Percentiles rank a stretch among this genome's conserved stretches.
phyloP scores from a whole-genome alignment of 495 filamentous ascomycete genomes.

The Trichoderma erinaceum region DNA sequence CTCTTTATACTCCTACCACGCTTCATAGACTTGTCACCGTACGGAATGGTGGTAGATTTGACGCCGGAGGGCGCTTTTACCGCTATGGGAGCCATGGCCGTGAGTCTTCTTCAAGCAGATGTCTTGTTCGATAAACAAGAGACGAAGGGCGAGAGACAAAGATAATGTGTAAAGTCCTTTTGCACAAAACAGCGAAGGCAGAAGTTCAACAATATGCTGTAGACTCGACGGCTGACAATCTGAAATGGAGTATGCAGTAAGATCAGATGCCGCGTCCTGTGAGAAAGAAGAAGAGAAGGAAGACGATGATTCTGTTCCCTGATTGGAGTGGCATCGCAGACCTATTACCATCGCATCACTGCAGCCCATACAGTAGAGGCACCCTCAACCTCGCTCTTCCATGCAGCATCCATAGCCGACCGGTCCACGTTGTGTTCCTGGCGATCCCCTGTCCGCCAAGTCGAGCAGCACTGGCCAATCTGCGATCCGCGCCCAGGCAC shows the following conservation, averaged over 20 bases:
- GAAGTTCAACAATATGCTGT: neutral
- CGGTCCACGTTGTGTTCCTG: slow-evolving; percentile 11
- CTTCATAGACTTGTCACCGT: neutral
- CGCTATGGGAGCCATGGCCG: neutral
- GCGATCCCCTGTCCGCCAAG: neutral
- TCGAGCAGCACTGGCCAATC: neutral
- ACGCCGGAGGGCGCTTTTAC: neutral
- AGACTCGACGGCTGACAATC: neutral
- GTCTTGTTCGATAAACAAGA: no score
- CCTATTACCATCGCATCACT: neutral
- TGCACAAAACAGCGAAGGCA: neutral
- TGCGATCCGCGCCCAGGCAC: neutral
- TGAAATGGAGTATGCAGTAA: neutral
- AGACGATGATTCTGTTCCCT: neutral
- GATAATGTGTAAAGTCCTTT: neutral
- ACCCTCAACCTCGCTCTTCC: neutral
- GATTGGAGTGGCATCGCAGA: neutral
- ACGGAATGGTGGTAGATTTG: neutral
- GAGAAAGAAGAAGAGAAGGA: neutral
- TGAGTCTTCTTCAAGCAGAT: neutral
- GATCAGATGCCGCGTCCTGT: neutral
- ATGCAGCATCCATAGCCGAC: neutral
- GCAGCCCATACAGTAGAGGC: neutral
- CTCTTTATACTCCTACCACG: neutral
- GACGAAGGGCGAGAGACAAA: neutral